A percentile compares a stretch with the other conserved stretches of the same genome.
These are phyloP conservation scores for Mortierella claussenii DNA, from an alignment of 192 early-diverging fungal genomes.

Conservation along the genomic window DNA sequence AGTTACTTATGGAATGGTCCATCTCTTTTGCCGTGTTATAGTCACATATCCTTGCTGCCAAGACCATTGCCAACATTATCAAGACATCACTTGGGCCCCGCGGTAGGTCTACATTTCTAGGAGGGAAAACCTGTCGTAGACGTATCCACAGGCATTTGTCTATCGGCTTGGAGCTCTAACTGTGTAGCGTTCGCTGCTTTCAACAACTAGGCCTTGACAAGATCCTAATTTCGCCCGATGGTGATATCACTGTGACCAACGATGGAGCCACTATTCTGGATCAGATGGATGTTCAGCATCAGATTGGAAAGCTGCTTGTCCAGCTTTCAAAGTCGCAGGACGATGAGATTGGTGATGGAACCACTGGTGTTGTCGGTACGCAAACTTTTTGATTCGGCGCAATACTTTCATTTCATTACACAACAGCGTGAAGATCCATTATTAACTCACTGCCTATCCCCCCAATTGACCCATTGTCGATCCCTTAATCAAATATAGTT, in stretches of 20 bases:
- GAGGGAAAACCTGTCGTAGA: too few relatives aligned
- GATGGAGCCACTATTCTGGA: constrained; percentile 98
- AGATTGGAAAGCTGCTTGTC: constrained; percentile 98
- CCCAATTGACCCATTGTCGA: background rate
- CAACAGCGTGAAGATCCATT: too few relatives aligned
- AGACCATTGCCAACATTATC: constrained; percentile 96
- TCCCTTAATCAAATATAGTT: too few relatives aligned
- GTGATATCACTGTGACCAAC: constrained; percentile 99
- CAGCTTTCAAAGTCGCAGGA: constrained; percentile 98
- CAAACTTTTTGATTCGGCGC: too few relatives aligned
- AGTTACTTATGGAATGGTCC: background rate
- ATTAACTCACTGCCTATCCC: too few relatives aligned
- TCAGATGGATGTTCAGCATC: constrained; percentile 99
- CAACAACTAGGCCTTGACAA: constrained; percentile 89
- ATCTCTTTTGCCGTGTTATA: constrained; percentile 53
- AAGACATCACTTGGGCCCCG: constrained; percentile 98
- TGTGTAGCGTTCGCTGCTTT: constrained; percentile 1
- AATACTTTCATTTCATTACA: too few relatives aligned
- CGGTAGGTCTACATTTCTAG: constrained; percentile 76
- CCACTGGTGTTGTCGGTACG: constrained; percentile 97
- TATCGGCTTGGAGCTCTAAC: background rate
- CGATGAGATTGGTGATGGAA: constrained; percentile 99
- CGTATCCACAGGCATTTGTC: too few relatives aligned
- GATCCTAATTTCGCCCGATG: constrained; percentile 99
- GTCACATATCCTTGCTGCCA: constrained; percentile 98